Base-by-base conservation (phyloP, 2,329 filamentous ascomycete species). In the Botrytis galanthina region DNA sequence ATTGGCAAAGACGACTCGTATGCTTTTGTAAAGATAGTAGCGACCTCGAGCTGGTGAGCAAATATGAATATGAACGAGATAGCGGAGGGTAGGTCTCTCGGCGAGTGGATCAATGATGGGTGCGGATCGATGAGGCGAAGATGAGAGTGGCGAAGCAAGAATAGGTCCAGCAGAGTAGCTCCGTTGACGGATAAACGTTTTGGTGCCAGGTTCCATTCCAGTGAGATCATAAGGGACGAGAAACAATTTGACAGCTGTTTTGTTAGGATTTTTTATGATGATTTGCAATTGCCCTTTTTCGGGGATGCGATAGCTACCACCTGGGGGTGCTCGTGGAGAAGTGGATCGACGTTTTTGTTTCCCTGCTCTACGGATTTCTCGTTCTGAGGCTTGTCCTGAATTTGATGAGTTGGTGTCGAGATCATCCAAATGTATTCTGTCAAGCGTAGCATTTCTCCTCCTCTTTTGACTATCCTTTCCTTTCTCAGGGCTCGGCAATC, bases 231-330 rank as follows among this genome's bases (percentile, higher is more conserved):
- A 99, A 0, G 95, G 96, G 4, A 99, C 90, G 37, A 98, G 86
- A 78, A 98, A 98, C 0, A 99, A 86, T 82, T 99, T 98, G 72
- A 98, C 95, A 1, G 96, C 96, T 5, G 96, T 98, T 81, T 98
- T 98, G 84, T 98, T 97, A 26, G 95, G 95, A 79, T 98, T 99
- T 82, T 98, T 98, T 81, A 99, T 93, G 75, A 99, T 92, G 76
- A 99, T 97, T 79, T 99, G 96, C 22, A 99, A 86, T 82, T 98
- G 96, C 0, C 96, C 96, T 81, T 95, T 92, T 80, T 96, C 91
- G 0, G 96, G 96, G 71, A 99, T 97, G 61, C 96, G 91, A 81
- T 98, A 99, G 80, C 93, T 93, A 51, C 96, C 95, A 12, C 94
- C 94, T 0, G 93, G 92, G 0, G 94, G 93, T 26, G 91, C 89